Conservation (phyloP, 345 rosid genomes). For the Linum tenue region DNA sequence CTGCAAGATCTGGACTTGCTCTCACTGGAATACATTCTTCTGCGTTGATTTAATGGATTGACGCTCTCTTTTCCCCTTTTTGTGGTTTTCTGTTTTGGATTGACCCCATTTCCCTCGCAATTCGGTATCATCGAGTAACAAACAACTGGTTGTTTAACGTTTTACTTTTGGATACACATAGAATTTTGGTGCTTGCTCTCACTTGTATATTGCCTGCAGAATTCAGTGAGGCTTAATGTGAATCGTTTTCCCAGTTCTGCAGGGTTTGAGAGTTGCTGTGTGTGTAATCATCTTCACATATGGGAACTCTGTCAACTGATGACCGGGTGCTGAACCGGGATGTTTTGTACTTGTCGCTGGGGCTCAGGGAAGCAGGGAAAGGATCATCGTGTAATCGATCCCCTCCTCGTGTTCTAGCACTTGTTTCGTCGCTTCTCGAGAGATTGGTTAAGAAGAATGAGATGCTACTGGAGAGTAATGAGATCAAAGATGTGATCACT, state of each 20-base stretch:
- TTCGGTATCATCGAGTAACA: too few species aligned
- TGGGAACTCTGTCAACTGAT: neutral
- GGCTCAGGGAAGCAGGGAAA: neutral
- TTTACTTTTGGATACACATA: too few species aligned
- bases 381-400: neutral
- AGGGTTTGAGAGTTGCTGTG: neutral
- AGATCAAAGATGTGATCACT: neutral
- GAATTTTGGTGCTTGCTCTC: too few species aligned
- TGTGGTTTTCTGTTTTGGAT: too few species aligned
- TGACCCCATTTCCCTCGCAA: too few species aligned
- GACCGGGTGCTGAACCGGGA: neutral
- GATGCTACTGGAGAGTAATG: neutral
- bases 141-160: too few species aligned
- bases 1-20: too few species aligned
- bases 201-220: slow-evolving; percentile 17
- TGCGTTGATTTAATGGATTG: too few species aligned
- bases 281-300: neutral
- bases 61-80: too few species aligned
- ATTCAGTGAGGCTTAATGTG: neutral
- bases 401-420: neutral
- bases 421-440: neutral
- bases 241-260: too few species aligned
- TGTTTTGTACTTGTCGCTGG: neutral
- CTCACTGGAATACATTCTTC: too few species aligned
- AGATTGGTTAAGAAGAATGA: neutral